Evolutionary conservation across 306 rosid species (phyloP), one percentile per base, ranked within the genome.

Genomic region (Gleditsia sinensis): DNA sequence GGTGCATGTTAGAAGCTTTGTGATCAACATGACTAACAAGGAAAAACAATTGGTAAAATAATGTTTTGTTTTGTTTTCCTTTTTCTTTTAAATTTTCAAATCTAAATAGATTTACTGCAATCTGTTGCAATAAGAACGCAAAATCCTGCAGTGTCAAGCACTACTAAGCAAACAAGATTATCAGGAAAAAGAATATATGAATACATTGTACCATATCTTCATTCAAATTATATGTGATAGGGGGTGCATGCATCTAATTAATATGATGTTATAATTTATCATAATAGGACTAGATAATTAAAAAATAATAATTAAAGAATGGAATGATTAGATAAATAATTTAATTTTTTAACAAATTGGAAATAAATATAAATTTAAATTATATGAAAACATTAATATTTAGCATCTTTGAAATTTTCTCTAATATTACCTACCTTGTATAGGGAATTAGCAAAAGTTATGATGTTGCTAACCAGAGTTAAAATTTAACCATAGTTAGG

Each of bases 401-500:
- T 46, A 24, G 9, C 34, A 56, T 71, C 21, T 57, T 42, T 10
- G 13, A 43, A 33, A 76, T 33, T 42, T 48, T 76, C 34, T 48
- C 28, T 32, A 37, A 57, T 25, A 16, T 17, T 21, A 6, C 69
- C 28, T 57, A 8, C 33, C 60, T 23, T 23, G 6, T 21, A 30
- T 25, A 48, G 72, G 36, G 63, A 77, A 80, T 32, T 25, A 20
- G 49, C 45, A 60, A 59, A 37, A 48, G 55, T 50, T 23, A 40
- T 39, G 27, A 73, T 25, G 34, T 23, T 33, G 25, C 25, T 69
- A 67, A 83, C 76, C 27, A 65, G 69, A 60, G 87, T 75, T 72
- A 69, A 81, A 64, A 63, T 25, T 25, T 69, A 39, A 87, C 82
- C 81, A 40, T 60, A 30, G 81, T 77, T 76, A 77, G 59, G 71